Percentiles rank a stretch among this genome's conserved stretches.
Evolutionary conservation across 1,139 yeast species (phyloP).

Genomic region (Blastobotrys apis): DNA sequence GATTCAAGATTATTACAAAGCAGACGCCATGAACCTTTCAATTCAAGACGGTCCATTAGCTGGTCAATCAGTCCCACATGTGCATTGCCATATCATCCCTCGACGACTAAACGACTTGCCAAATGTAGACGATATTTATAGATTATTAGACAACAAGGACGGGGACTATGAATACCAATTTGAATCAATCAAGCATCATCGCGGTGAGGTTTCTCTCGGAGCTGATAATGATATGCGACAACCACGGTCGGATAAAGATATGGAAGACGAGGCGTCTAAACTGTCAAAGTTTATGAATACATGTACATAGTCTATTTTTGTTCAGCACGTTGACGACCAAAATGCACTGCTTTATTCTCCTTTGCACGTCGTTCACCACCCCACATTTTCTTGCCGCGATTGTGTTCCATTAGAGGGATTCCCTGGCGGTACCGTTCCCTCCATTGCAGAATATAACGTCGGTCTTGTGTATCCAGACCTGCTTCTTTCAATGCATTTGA

Average conservation of each 20-base stretch:
- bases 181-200: conserved; percentile 27
- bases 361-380: conserved; percentile 87
- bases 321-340: conserved; percentile 35
- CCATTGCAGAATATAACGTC: conserved; percentile 51
- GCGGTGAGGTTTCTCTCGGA: conserved; percentile 36
- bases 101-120: conserved; percentile 55
- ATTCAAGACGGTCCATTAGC: conserved; percentile 96
- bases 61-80: conserved; percentile 90
- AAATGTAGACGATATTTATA: conserved; percentile 66
- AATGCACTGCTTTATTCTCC: conserved; percentile 63
- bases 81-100: conserved; percentile 91
- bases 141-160: conserved; percentile 48
- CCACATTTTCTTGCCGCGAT: conserved; percentile 64
- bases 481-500: conserved; percentile 61
- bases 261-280: conserved; percentile 62
- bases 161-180: conserved; percentile 43
- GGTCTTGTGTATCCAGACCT: conserved; percentile 68
- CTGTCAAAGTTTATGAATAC: conserved; percentile 40
- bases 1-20: conserved; percentile 59
- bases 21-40: conserved; percentile 80
- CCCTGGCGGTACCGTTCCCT: conserved; percentile 51
- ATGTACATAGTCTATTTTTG: conserved; percentile 9
- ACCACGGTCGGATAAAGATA: conserved; percentile 53
- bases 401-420: conserved; percentile 54
- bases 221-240: conserved; percentile 30